These are phyloP conservation scores for Crepidotus variabilis DNA, from an alignment of 768 basidiomycete species.

Conservation along the genomic window DNA sequence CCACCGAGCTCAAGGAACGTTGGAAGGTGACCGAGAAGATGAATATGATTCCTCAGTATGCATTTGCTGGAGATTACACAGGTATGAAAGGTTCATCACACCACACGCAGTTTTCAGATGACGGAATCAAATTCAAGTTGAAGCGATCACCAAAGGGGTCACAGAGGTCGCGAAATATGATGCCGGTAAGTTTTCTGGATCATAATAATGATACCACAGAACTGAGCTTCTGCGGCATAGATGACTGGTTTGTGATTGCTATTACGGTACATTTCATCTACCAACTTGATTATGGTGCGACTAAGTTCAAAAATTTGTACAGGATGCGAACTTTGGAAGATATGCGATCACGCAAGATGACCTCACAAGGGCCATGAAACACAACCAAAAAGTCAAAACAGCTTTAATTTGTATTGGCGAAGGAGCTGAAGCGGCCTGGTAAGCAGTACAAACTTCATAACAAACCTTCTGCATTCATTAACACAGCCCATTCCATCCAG, in stretches of 20 bases:
- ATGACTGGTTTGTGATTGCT: constrained; percentile 71
- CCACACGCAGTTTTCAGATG: neutral
- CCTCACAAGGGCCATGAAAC: constrained; percentile 52
- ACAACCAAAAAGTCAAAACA: constrained; percentile 61
- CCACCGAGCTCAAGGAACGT: constrained; percentile 50
- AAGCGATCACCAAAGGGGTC: constrained; percentile 64
- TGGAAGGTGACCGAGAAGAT: constrained; percentile 72
- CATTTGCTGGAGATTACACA: constrained; percentile 66
- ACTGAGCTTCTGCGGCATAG: constrained; percentile 21
- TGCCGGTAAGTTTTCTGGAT: constrained; percentile 38
- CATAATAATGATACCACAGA: neutral
- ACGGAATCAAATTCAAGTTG: constrained; percentile 35
- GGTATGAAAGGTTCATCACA: too few species aligned
- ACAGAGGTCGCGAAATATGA: constrained; percentile 57
- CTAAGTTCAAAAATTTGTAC: neutral
- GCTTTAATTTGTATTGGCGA: constrained; percentile 69
- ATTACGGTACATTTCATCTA: constrained; percentile 40
- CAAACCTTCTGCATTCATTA: too few species aligned
- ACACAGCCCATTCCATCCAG: constrained; percentile 24
- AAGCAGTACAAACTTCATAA: constrained; percentile 5
- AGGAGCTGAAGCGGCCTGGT: constrained; percentile 64
- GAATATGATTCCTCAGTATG: constrained; percentile 63
- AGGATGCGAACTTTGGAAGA: constrained; percentile 65
- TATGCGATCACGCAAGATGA: constrained; percentile 61
- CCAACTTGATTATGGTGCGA: neutral